Percentiles rank a stretch among this genome's conserved stretches.
phyloP scores from a whole-genome alignment of 2,329 filamentous ascomycete genomes.

The Didymella keratinophila region DNA sequence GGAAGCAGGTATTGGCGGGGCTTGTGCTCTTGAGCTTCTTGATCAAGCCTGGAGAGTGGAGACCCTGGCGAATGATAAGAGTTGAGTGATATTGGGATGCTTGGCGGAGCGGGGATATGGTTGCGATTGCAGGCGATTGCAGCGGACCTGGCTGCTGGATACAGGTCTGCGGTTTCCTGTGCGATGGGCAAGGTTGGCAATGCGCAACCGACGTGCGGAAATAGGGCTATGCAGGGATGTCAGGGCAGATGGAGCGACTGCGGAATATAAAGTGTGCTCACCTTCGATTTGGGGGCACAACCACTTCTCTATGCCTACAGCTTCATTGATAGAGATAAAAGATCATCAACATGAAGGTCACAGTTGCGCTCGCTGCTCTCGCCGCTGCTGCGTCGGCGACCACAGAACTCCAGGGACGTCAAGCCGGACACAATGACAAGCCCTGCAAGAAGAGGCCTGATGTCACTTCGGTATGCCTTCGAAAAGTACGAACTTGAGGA shows the following conservation, averaged over 20 bases:
- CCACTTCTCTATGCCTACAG: conserved; percentile 15
- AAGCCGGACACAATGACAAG: conserved; percentile 25
- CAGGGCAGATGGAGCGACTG: conserved; percentile 4
- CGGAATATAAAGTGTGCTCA: conserved; percentile 12
- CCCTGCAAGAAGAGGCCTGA: conserved; percentile 29
- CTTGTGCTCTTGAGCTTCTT: conserved; percentile 24
- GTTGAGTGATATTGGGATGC: conserved; percentile 11
- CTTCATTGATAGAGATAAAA: conserved; percentile 13
- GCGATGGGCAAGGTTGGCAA: conserved; percentile 5
- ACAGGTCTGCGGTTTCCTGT: conserved; percentile 8
- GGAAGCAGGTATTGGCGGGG: conserved; percentile 23
- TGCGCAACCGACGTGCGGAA: conserved; percentile 1
- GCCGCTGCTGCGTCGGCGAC: conserved; percentile 30
- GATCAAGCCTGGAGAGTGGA: conserved; percentile 14
- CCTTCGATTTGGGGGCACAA: conserved; percentile 3
- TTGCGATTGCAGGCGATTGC: conserved; percentile 9
- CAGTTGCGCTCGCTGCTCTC: conserved; percentile 34
- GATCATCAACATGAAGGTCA: conserved; percentile 31
- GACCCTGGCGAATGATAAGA: conserved; percentile 15
- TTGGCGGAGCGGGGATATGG: conserved; percentile 12
- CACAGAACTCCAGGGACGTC: conserved; percentile 18
- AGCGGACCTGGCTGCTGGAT: conserved; percentile 17
- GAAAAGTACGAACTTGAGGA: neutral
- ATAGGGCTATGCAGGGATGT: conserved; percentile 12
- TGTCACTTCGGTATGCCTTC: conserved; percentile 34